Conservation (phyloP, 306 rosid species). For the Prunus mira region DNA sequence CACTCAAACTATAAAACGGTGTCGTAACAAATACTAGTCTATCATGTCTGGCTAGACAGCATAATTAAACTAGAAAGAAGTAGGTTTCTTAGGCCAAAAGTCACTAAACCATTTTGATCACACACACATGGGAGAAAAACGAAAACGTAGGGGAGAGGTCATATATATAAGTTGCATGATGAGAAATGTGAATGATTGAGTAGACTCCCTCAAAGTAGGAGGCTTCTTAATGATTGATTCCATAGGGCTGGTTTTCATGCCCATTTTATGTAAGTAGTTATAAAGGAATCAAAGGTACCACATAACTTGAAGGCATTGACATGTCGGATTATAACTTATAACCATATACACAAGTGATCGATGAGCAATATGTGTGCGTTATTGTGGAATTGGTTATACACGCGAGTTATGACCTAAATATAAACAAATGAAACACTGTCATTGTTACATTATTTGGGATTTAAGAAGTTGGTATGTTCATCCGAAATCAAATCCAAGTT, state of each 20-base stretch:
- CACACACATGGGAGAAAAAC: neutral
- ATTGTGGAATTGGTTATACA: too few relatives aligned
- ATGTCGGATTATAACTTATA: too few relatives aligned
- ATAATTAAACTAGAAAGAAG: neutral
- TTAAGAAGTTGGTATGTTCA: too few relatives aligned
- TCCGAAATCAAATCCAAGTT: too few relatives aligned
- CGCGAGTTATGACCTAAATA: too few relatives aligned
- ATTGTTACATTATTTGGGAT: too few relatives aligned
- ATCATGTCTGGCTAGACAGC: neutral
- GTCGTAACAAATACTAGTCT: neutral
- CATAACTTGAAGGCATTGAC: too few relatives aligned
- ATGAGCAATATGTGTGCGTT: too few relatives aligned
- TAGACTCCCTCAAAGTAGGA: neutral
- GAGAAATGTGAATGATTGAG: neutral
- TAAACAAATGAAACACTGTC: too few relatives aligned
- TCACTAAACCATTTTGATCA: neutral
- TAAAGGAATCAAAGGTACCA: too few relatives aligned
- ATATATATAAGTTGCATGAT: neutral
- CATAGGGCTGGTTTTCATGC: neutral
- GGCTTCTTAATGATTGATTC: neutral
- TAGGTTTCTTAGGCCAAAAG: conserved; percentile 5
- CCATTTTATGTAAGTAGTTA: neutral
- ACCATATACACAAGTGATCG: too few relatives aligned
- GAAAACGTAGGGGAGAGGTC: neutral
- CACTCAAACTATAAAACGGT: neutral